Percentiles rank a stretch among this genome's conserved stretches.
These are phyloP conservation scores for Miscanthus sacchariflorus DNA, from an alignment of 202 grass and related monocot genomes.

Conservation along the genomic window DNA sequence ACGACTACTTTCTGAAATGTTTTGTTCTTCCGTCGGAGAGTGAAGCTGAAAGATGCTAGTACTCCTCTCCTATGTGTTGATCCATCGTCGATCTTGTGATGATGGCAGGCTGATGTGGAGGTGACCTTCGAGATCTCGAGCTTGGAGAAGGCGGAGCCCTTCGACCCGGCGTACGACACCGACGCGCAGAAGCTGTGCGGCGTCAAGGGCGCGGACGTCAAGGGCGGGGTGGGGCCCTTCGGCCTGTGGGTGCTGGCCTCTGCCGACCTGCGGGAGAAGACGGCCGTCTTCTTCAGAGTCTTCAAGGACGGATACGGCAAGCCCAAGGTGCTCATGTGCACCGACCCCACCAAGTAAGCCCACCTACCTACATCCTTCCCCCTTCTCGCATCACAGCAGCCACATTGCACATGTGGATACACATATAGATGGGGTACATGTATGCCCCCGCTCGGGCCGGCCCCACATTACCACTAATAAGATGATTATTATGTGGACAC, in stretches of 20 bases:
- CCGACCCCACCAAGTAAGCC: slow-evolving; percentile 69
- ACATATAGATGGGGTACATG: too few relatives aligned
- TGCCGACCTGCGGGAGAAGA: slow-evolving; percentile 54
- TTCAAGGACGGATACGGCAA: slow-evolving; percentile 58
- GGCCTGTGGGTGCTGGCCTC: slow-evolving; percentile 76
- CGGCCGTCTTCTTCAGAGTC: slow-evolving; percentile 74
- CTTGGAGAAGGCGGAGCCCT: slow-evolving; percentile 73
- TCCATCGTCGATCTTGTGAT: neutral
- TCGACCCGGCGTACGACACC: slow-evolving; percentile 56
- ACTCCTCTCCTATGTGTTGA: neutral
- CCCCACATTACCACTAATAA: too few relatives aligned
- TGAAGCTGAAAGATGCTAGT: neutral
- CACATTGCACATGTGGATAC: neutral
- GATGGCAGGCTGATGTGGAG: slow-evolving; percentile 70
- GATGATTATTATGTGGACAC: too few relatives aligned
- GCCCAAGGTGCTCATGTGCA: slow-evolving; percentile 80
- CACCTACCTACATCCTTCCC: neutral
- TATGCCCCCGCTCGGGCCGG: neutral
- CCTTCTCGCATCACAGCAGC: neutral
- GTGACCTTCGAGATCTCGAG: slow-evolving; percentile 71
- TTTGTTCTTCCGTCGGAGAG: neutral
- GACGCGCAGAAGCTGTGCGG: slow-evolving; percentile 68
- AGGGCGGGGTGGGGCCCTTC: slow-evolving; percentile 75
- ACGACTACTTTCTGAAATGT: neutral
- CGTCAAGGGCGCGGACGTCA: slow-evolving; percentile 52